A percentile compares a stretch with the other conserved stretches of the same genome.
Evolutionary conservation across 2,329 filamentous ascomycete species (phyloP).

Genomic region (Penicillium sp.): DNA sequence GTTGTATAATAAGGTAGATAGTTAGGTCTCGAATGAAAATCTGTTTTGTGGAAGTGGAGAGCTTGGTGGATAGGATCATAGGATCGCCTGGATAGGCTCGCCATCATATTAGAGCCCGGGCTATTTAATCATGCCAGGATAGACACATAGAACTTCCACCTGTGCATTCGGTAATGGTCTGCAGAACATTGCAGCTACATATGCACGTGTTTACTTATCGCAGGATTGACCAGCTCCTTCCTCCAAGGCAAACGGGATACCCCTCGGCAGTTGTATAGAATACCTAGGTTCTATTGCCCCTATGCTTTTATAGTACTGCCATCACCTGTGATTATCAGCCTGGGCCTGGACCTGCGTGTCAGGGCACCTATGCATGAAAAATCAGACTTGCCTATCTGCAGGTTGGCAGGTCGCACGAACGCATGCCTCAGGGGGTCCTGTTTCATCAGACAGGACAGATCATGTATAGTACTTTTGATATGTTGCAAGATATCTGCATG

Average conservation of each 20-base stretch:
- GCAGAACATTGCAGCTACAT: background rate
- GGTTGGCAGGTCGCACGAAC: background rate
- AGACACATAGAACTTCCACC: background rate
- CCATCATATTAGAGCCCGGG: background rate
- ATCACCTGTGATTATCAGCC: background rate
- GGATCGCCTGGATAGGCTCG: background rate
- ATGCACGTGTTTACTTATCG: background rate
- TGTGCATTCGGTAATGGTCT: background rate
- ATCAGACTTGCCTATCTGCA: background rate
- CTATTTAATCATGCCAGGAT: background rate
- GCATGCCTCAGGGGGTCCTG: background rate
- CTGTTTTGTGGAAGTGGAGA: background rate
- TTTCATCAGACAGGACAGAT: background rate
- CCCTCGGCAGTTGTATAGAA: background rate
- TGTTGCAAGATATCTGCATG: background rate
- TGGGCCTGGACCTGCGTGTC: conserved; percentile 7
- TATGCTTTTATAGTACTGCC: background rate
- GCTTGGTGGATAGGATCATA: conserved; percentile 4
- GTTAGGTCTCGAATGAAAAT: conserved; percentile 9
- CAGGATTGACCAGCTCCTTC: background rate
- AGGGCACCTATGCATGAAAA: background rate
- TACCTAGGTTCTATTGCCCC: background rate
- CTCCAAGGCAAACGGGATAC: background rate
- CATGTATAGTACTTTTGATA: background rate
- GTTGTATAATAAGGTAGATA: background rate